These are phyloP conservation scores for Phytopythium cucurbitacearum DNA, from an alignment of 352 stramenopile species.

Conservation along the genomic window DNA sequence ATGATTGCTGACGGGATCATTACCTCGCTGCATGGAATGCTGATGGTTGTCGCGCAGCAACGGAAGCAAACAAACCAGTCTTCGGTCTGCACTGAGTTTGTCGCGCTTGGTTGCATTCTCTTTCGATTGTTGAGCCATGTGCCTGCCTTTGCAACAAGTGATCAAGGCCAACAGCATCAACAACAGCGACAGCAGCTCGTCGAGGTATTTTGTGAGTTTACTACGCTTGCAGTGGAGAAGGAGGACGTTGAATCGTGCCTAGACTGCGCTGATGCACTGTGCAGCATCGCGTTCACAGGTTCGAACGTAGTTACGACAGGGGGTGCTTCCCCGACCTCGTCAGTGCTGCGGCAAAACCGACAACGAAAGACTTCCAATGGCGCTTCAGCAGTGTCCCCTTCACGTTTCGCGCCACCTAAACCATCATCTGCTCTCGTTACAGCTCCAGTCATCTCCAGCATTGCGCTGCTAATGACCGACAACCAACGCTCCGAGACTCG, in stretches of 20 bases:
- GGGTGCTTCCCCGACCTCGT: neutral
- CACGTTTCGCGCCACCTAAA: too few species aligned
- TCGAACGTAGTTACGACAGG: too few species aligned
- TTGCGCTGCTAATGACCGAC: slow-evolving; percentile 30
- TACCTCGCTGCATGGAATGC: slow-evolving; percentile 29
- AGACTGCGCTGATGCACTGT: slow-evolving; percentile 61
- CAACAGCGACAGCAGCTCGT: slow-evolving; percentile 15
- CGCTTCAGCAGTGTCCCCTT: neutral
- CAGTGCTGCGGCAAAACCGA: neutral
- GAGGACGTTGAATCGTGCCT: slow-evolving; percentile 39
- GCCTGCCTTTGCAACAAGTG: slow-evolving; percentile 10
- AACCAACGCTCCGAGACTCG: slow-evolving; percentile 43
- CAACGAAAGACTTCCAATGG: slow-evolving; percentile 2
- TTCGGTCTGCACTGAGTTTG: slow-evolving; percentile 22
- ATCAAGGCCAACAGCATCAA: neutral
- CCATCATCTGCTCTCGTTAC: slow-evolving; percentile 26
- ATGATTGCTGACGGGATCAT: slow-evolving; percentile 51
- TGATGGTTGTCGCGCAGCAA: slow-evolving; percentile 6
- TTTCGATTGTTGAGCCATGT: slow-evolving; percentile 54
- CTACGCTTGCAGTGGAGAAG: slow-evolving; percentile 13
- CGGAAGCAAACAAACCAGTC: neutral
- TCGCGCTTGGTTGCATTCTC: slow-evolving; percentile 51
- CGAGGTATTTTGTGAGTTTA: slow-evolving; percentile 46
- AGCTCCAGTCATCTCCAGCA: slow-evolving; percentile 25
- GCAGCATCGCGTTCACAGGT: slow-evolving; percentile 39